Evolutionary conservation across 768 basidiomycete species (phyloP).

Genomic region (Punctularia strigosozonata): DNA sequence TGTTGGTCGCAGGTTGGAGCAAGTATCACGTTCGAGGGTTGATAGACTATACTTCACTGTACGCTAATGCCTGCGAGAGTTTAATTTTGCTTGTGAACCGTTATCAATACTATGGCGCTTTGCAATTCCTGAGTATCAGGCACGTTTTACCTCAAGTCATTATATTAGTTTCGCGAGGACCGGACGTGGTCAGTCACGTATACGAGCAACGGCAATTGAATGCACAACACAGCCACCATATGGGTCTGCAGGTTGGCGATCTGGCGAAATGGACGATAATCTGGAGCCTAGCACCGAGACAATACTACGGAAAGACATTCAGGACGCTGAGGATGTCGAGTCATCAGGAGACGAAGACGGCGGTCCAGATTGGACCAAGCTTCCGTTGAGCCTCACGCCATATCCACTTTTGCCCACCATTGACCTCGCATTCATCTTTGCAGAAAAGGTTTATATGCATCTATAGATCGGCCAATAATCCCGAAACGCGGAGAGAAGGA

Average conservation of each 20-base stretch:
- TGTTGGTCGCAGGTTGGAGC: conserved; percentile 46
- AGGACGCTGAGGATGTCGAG: conserved; percentile 30
- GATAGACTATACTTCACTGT: conserved; percentile 6
- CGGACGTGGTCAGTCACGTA: too few relatives aligned
- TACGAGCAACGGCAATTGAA: too few relatives aligned
- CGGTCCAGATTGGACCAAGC: conserved; percentile 73
- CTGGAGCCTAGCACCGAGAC: conserved; percentile 30
- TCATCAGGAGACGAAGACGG: conserved; percentile 69
- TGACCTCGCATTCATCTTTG: background rate
- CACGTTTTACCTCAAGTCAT: too few relatives aligned
- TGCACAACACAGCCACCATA: too few relatives aligned
- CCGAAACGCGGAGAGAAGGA: conserved; percentile 98
- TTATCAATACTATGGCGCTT: too few relatives aligned
- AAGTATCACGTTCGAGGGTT: conserved; percentile 57
- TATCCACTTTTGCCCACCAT: conserved; percentile 3
- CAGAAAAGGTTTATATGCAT: conserved; percentile 3
- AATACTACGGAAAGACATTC: conserved; percentile 17
- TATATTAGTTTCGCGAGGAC: too few relatives aligned
- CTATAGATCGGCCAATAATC: conserved; percentile 51
- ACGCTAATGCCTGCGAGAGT: too few relatives aligned
- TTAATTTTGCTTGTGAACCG: too few relatives aligned
- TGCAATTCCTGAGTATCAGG: too few relatives aligned
- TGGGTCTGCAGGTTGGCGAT: background rate
- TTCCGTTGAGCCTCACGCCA: conserved; percentile 33
- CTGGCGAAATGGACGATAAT: conserved; percentile 43